Evolutionary conservation across 208 protist species (phyloP).

Genomic region (Crithidia brevicula): DNA sequence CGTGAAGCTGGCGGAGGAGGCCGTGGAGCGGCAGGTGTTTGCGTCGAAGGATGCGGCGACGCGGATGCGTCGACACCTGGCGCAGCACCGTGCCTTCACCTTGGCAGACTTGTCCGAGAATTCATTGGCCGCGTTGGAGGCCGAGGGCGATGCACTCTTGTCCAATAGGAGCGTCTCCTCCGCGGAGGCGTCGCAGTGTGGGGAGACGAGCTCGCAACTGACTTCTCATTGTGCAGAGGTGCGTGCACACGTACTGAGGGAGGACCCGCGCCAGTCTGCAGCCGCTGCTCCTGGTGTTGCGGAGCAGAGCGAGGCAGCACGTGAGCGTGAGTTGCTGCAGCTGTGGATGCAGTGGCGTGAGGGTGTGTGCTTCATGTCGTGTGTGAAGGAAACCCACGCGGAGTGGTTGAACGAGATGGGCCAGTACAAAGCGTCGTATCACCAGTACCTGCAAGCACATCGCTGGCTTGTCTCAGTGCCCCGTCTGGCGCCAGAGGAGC

Average conservation of each 20-base stretch:
- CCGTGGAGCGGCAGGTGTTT: constrained; percentile 61
- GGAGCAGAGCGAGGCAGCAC: background rate
- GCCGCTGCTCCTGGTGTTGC: background rate
- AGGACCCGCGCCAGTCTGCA: background rate
- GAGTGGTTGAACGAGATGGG: constrained; percentile 49
- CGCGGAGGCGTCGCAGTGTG: background rate
- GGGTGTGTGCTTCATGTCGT: constrained; percentile 62
- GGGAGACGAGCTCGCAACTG: too few relatives aligned
- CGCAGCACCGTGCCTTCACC: constrained; percentile 11
- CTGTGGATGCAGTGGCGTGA: constrained; percentile 67
- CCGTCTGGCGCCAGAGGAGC: constrained; percentile 43
- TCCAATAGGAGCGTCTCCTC: background rate
- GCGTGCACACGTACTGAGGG: background rate
- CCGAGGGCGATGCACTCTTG: background rate
- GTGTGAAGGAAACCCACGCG: constrained; percentile 61
- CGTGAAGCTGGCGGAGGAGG: constrained; percentile 53
- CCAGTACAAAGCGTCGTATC: constrained; percentile 43
- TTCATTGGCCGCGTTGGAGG: background rate
- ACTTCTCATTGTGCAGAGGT: too few relatives aligned
- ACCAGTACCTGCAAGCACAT: constrained; percentile 63
- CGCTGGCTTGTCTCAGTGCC: constrained; percentile 59
- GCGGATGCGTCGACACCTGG: constrained; percentile 28
- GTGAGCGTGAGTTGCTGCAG: constrained; percentile 22
- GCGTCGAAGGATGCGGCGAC: constrained; percentile 23
- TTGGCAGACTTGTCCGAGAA: constrained; percentile 6